Evolutionary conservation across 2,329 filamentous ascomycete species (phyloP).

Genomic region (Ceratocystis smalleyi): DNA sequence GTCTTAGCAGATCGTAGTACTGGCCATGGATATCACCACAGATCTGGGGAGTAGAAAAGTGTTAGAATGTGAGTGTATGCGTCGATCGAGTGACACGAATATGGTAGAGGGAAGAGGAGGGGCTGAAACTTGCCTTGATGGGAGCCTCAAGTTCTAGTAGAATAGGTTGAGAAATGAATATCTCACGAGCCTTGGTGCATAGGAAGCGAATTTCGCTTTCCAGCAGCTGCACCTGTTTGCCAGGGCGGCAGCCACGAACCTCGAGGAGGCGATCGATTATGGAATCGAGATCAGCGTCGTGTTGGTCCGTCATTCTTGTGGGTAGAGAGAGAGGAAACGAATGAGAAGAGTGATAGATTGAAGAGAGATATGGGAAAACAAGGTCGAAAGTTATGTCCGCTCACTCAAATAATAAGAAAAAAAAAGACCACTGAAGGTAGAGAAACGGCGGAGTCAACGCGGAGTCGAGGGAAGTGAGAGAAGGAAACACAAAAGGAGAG

Average conservation of each 20-base stretch:
- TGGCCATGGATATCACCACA: slow-evolving; percentile 98
- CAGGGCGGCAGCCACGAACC: slow-evolving; percentile 90
- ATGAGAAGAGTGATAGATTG: slow-evolving; percentile 2
- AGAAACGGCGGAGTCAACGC: slow-evolving; percentile 11
- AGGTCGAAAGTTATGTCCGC: slow-evolving; percentile 2
- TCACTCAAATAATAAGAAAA: not conserved
- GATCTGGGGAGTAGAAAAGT: slow-evolving; percentile 44
- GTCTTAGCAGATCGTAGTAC: slow-evolving; percentile 91
- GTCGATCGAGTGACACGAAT: not conserved
- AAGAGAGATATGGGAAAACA: not conserved
- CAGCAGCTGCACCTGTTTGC: slow-evolving; percentile 94
- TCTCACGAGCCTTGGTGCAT: slow-evolving; percentile 96
- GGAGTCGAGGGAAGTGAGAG: not conserved
- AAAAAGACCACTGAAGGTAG: not conserved
- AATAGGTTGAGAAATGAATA: slow-evolving; percentile 98
- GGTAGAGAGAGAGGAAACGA: not conserved
- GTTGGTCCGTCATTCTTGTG: slow-evolving; percentile 42
- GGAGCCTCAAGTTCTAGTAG: slow-evolving; percentile 93
- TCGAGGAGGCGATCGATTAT: slow-evolving; percentile 98
- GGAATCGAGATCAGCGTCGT: slow-evolving; percentile 96
- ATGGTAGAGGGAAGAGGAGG: not conserved
- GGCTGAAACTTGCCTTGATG: slow-evolving; percentile 63
- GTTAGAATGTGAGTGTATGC: slow-evolving; percentile 10
- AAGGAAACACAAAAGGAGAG: not conserved
- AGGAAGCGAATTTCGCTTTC: slow-evolving; percentile 94